Conservation (phyloP, 2,329 filamentous ascomycete genomes). For the Microdochium bolleyi region DNA sequence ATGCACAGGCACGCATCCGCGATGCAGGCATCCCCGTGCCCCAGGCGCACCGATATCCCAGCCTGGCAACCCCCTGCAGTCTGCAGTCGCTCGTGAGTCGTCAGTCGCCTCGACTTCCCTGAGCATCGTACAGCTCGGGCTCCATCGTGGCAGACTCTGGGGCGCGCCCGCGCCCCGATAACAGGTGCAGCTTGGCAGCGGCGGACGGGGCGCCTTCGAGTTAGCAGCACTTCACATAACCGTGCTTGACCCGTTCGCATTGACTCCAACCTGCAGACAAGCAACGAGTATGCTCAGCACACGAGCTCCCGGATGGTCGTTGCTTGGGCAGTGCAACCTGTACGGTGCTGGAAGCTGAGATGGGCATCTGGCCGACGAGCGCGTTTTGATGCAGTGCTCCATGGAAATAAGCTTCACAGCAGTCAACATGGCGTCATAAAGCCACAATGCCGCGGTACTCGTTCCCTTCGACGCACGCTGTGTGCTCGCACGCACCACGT, state of each 20-base stretch:
- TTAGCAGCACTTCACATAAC: neutral
- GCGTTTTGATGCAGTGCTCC: too few relatives aligned
- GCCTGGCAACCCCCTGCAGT: neutral
- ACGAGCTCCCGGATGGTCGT: too few relatives aligned
- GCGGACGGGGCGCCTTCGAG: neutral
- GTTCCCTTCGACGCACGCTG: neutral
- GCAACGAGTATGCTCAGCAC: too few relatives aligned
- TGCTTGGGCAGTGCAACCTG: too few relatives aligned
- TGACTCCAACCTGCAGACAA: neutral
- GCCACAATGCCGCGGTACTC: neutral
- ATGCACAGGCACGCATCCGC: neutral
- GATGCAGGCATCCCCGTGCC: neutral
- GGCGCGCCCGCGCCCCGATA: neutral
- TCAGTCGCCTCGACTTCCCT: neutral
- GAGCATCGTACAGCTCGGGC: neutral
- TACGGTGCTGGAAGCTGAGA: too few relatives aligned
- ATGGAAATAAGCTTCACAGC: neutral
- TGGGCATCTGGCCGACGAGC: too few relatives aligned
- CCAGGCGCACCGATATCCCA: neutral
- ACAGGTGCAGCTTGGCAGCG: neutral
- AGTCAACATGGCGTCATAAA: neutral
- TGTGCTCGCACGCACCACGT: neutral
- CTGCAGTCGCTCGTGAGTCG: too few relatives aligned
- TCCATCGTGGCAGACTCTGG: neutral
- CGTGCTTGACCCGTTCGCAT: neutral